Conservation (phyloP, 2,329 filamentous ascomycete species). For the Pyricularia pennisetigena region DNA sequence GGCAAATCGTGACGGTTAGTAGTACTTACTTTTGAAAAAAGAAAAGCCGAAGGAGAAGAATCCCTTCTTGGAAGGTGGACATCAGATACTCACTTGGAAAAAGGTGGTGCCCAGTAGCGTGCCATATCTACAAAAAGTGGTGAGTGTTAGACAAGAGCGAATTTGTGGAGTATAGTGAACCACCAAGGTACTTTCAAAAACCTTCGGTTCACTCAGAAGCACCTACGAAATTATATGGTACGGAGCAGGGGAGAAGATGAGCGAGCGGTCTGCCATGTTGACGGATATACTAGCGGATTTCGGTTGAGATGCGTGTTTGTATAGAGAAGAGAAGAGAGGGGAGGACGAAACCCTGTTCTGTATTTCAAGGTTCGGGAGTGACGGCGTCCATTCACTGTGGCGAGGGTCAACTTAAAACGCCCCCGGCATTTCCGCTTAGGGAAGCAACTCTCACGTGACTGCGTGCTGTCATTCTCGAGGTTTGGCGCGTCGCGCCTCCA, state of each 20-base stretch:
- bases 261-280: slow-evolving; percentile 34
- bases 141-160: slow-evolving; percentile 3
- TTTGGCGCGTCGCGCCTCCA: background rate
- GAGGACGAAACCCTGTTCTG: background rate
- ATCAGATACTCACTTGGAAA: slow-evolving; percentile 57
- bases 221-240: slow-evolving; percentile 68
- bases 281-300: background rate
- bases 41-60: no score
- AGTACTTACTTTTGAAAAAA: no score
- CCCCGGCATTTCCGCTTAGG: background rate
- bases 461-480: background rate
- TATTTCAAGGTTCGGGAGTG: background rate
- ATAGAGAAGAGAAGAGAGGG: background rate
- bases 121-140: slow-evolving; percentile 54
- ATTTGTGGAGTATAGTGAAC: background rate
- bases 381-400: background rate
- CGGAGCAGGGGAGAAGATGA: slow-evolving; percentile 54
- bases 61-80: background rate
- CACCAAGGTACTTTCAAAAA: background rate
- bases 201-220: background rate
- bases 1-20: slow-evolving; percentile 8
- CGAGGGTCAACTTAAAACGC: background rate
- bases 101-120: slow-evolving; percentile 78
- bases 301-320: background rate
- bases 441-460: background rate